Evolutionary conservation across 83 land plant genomes (phyloP).

Genomic region (Thuja plicata): DNA sequence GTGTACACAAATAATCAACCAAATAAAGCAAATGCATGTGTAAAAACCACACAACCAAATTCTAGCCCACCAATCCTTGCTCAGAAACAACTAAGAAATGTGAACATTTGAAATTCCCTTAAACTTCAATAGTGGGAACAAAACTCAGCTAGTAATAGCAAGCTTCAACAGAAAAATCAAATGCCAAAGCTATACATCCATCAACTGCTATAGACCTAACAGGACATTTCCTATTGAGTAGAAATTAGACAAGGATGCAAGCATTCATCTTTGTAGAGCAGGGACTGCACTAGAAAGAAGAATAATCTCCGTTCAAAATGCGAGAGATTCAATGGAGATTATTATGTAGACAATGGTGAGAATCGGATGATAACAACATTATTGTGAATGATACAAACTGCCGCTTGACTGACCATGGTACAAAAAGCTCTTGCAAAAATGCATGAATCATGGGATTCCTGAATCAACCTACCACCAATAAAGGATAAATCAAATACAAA

Average conservation of each 20-base stretch:
- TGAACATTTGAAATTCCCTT: slow-evolving; percentile 7
- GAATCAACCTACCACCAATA: background rate
- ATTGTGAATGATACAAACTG: slow-evolving; percentile 7
- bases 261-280: background rate
- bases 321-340: background rate
- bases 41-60: background rate
- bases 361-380: background rate
- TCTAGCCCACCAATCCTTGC: background rate
- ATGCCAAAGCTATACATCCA: background rate
- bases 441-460: slow-evolving; percentile 11
- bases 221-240: background rate
- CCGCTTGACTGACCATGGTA: slow-evolving; percentile 14
- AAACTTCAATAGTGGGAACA: background rate
- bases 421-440: slow-evolving; percentile 8
- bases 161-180: background rate
- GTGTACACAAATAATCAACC: background rate
- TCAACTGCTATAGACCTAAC: background rate
- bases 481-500: slow-evolving; percentile 6
- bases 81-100: background rate
- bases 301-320: background rate
- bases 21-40: background rate
- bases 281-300: background rate
- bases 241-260: background rate
- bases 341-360: background rate
- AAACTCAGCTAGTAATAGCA: background rate